Evolutionary conservation across 2,329 filamentous ascomycete genomes (phyloP).

Genomic region (Raffaelea albimanens): DNA sequence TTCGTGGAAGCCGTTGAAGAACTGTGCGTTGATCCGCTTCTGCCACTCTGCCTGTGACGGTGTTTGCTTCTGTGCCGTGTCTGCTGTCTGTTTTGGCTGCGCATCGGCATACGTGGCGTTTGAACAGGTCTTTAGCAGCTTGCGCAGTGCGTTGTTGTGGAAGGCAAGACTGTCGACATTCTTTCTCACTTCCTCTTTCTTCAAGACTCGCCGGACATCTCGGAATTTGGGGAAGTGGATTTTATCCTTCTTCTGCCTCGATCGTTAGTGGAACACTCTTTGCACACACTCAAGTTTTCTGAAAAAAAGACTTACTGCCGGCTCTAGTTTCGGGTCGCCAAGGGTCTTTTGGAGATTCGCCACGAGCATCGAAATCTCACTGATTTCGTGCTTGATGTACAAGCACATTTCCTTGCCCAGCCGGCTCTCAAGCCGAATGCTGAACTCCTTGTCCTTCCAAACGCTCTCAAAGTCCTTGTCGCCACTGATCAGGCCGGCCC

Average conservation of each 20-base stretch:
- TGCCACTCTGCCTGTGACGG: slow-evolving; percentile 4
- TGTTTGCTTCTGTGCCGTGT: not conserved
- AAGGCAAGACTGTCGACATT: slow-evolving; percentile 2
- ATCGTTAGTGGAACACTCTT: not conserved
- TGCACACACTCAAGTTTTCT: too few relatives aligned
- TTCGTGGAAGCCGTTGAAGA: slow-evolving; percentile 10
- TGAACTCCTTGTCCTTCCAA: slow-evolving; percentile 11
- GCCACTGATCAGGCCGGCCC: slow-evolving; percentile 8
- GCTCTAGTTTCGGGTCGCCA: slow-evolving; percentile 4
- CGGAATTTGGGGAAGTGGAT: not conserved
- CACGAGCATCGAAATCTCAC: slow-evolving; percentile 8
- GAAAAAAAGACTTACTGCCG: not conserved
- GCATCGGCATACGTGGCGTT: slow-evolving; percentile 7
- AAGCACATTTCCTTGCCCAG: slow-evolving; percentile 8
- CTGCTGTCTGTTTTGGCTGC: not conserved
- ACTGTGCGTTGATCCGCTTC: slow-evolving; percentile 7
- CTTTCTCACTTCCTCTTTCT: slow-evolving; percentile 8
- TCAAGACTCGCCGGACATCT: slow-evolving; percentile 8
- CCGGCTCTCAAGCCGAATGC: slow-evolving; percentile 7
- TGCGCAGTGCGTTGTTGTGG: slow-evolving; percentile 6
- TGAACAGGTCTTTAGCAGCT: slow-evolving; percentile 9
- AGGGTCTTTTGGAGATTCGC: slow-evolving; percentile 1
- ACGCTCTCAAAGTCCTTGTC: slow-evolving; percentile 8
- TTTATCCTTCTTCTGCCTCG: slow-evolving; percentile 1
- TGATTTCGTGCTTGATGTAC: slow-evolving; percentile 9